Base-by-base conservation (phyloP, 805 yeast species). In the Metschnikowia lunata region DNA sequence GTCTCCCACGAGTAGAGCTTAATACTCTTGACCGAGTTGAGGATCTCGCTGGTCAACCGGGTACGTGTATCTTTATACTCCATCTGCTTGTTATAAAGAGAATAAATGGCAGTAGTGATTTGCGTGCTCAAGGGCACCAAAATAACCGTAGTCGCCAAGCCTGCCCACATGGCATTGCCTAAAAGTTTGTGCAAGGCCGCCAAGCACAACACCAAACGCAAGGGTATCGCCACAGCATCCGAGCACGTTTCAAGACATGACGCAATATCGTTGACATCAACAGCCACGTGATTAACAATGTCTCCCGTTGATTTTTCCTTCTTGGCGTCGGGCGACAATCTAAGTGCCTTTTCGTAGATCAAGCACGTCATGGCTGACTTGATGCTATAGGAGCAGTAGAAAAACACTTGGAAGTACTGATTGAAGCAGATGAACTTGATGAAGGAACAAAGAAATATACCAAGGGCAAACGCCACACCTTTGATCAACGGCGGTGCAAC, bases 381-480 rank as follows among this genome's bases (percentile, higher is more conserved):
- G 37, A 51, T 44, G 29, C 48, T 38, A 41, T 45, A 46, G 7
- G 50, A 74, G 33, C 50, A 44, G 29, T 38, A 15, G 42, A 51
- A 47, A 39, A 55, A 53, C 12, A 42, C 35, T 39, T 52, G 40
- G 40, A 47, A 42, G 48, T 46, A 48, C 40, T 55, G 57, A 49
- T 56, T 58, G 49, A 52, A 55, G 13, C 51, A 42, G 30, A 54
- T 42, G 43, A 50, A 55, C 30, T 55, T 48, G 32, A 45, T 28
- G 28, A 61, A 55, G 5, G 67, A 48, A 26, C 58, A 50, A n/a
- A 55, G 31, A 47, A 61, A 67, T 43, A 69, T 90, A 61, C 96
- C 95, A 64, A 83, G 83, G 48, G 89, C 81, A 58, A 87, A 73
- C 63, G 91, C 97, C 37, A 93, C 71, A 39, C 89, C 90, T 63